Percentiles rank a stretch among this genome's conserved stretches.
Evolutionary conservation across 2,329 filamentous ascomycete genomes (phyloP).

Genomic region (Biscogniauxia sp.): DNA sequence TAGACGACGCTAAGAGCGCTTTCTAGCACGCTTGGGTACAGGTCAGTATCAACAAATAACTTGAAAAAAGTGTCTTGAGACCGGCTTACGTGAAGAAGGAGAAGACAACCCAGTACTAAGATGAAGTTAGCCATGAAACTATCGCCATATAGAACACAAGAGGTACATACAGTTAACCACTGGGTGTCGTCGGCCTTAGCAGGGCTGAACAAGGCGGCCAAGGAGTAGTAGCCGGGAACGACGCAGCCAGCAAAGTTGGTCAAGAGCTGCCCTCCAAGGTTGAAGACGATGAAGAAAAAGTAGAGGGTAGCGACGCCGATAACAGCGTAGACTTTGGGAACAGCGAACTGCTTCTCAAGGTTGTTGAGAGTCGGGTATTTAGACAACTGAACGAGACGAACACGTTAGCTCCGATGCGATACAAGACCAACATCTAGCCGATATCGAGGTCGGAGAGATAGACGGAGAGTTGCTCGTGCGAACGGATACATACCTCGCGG

Average conservation of each 20-base stretch:
- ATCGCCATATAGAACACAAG: constrained; percentile 9
- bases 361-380: constrained; percentile 83
- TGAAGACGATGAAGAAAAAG: constrained; percentile 91
- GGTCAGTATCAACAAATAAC: constrained; percentile 10
- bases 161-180: constrained; percentile 64
- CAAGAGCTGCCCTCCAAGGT: constrained; percentile 83
- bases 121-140: constrained; percentile 27
- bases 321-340: constrained; percentile 82
- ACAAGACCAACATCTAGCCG: neutral
- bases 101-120: constrained; percentile 84
- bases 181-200: constrained; percentile 78
- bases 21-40: constrained; percentile 62
- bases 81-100: constrained; percentile 67
- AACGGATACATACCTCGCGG: constrained; percentile 63
- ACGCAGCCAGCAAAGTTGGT: constrained; percentile 84
- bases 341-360: constrained; percentile 77
- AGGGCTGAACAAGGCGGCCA: constrained; percentile 71
- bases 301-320: constrained; percentile 75
- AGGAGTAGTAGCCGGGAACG: constrained; percentile 81
- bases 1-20: constrained; percentile 81
- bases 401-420: constrained; percentile 22
- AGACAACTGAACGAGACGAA: constrained; percentile 59
- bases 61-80: neutral
- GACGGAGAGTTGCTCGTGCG: neutral
- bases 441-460: constrained; percentile 1